phyloP scores from a whole-genome alignment of 495 filamentous ascomycete genomes.

The Cairneyella variabilis region DNA sequence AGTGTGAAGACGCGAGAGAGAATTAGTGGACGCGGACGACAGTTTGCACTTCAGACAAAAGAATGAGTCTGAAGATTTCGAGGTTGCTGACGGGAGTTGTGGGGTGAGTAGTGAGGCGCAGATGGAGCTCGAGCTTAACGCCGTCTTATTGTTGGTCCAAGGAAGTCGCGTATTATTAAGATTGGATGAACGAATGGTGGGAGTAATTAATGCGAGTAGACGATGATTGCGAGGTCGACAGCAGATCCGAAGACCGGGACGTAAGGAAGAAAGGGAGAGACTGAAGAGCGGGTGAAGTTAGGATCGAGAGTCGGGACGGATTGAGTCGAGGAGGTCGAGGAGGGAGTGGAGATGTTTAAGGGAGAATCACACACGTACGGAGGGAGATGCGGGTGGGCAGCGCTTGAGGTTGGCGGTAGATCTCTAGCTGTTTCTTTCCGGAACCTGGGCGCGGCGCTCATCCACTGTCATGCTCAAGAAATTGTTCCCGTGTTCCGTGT shows the following conservation, averaged over 20 bases:
- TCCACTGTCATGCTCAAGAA: constrained; percentile 15
- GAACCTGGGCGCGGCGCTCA: constrained; percentile 9
- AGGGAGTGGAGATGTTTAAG: constrained; percentile 17
- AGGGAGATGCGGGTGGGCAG: constrained; percentile 3
- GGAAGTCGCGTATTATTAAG: neutral
- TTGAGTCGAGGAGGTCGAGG: neutral
- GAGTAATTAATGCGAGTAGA: neutral
- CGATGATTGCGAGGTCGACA: constrained; percentile 3
- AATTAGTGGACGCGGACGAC: neutral
- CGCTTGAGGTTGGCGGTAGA: constrained; percentile 23
- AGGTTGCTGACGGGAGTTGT: neutral
- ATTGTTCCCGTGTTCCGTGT: constrained; percentile 21
- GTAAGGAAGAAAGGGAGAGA: constrained; percentile 18
- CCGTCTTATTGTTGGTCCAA: neutral
- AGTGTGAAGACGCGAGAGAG: neutral
- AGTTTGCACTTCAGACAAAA: constrained; percentile 4
- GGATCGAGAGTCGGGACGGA: neutral
- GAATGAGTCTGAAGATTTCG: constrained; percentile 7
- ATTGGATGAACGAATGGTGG: constrained; percentile 10
- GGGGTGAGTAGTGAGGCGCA: neutral
- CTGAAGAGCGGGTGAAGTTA: neutral
- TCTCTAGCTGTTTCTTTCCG: constrained; percentile 21
- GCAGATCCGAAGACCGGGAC: constrained; percentile 1
- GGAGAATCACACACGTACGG: constrained; percentile 7
- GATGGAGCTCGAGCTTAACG: neutral